Evolutionary conservation across 1,284 basidiomycete species (phyloP).

Genomic region (Stygiomarasmius scandens): DNA sequence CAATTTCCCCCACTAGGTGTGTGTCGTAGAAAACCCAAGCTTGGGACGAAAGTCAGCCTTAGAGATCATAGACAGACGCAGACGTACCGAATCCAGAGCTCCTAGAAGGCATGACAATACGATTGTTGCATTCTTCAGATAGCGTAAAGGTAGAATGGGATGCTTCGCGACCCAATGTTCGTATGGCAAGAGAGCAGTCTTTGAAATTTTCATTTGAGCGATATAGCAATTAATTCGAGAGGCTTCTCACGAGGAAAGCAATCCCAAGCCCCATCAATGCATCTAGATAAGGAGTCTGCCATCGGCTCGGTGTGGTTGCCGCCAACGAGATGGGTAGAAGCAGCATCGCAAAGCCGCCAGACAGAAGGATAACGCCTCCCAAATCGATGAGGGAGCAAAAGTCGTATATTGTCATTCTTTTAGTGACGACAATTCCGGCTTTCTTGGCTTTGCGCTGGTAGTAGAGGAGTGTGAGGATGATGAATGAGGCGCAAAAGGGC

Average conservation of each 20-base stretch:
- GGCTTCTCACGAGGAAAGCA: slow-evolving; percentile 31
- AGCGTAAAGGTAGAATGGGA: slow-evolving; percentile 58
- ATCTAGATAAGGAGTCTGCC: slow-evolving; percentile 7
- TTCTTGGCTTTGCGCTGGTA: slow-evolving; percentile 10
- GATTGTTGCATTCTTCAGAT: slow-evolving; percentile 60
- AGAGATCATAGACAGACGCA: too few relatives aligned
- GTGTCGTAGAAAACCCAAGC: background rate
- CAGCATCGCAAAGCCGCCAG: slow-evolving; percentile 7
- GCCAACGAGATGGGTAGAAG: slow-evolving; percentile 12
- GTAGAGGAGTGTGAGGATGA: slow-evolving; percentile 11
- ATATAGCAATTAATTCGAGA: slow-evolving; percentile 22
- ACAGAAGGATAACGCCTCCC: slow-evolving; percentile 8
- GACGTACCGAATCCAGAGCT: slow-evolving; percentile 67
- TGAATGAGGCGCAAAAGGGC: slow-evolving; percentile 9
- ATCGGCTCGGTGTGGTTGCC: slow-evolving; percentile 13
- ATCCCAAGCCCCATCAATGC: background rate
- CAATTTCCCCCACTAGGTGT: background rate
- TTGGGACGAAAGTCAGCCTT: background rate
- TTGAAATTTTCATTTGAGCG: too few relatives aligned
- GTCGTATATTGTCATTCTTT: slow-evolving; percentile 7
- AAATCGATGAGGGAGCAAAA: slow-evolving; percentile 14
- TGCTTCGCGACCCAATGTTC: slow-evolving; percentile 51
- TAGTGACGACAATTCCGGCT: slow-evolving; percentile 3
- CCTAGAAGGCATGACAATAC: slow-evolving; percentile 66
- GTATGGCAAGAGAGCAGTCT: slow-evolving; percentile 33